A percentile compares a stretch with the other conserved stretches of the same genome.
Conservation (phyloP, 2,329 filamentous ascomycete species). For the Ambrosiella cleistominuta region DNA sequence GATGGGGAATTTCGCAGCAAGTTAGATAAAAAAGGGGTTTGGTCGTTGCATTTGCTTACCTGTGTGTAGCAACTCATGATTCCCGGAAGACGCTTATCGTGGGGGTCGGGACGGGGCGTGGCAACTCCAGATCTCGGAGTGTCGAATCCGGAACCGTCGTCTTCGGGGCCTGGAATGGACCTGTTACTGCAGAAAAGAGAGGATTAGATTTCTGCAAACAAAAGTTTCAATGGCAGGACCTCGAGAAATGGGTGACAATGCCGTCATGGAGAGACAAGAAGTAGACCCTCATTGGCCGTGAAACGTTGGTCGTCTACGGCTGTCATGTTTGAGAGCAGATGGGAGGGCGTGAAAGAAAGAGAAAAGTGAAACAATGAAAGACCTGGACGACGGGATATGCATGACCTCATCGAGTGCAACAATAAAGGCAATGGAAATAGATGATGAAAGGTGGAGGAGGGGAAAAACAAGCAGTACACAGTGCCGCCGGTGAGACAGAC, state of each 20-base stretch:
- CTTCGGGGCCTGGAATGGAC: constrained; percentile 33
- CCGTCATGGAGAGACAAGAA: too few relatives aligned
- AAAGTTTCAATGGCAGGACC: constrained; percentile 24
- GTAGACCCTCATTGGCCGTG: too few relatives aligned
- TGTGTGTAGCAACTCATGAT: constrained; percentile 98
- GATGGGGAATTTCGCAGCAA: too few relatives aligned
- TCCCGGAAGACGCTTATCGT: constrained; percentile 86
- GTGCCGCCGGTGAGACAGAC: background rate
- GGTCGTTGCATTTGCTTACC: constrained; percentile 52
- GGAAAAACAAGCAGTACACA: background rate
- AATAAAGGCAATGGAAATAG: background rate
- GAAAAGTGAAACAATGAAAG: too few relatives aligned
- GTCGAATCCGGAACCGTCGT: constrained; percentile 67
- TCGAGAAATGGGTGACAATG: constrained; percentile 11
- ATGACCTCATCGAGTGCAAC: background rate
- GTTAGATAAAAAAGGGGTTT: background rate
- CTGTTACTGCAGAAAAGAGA: constrained; percentile 31
- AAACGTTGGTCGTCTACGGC: too few relatives aligned
- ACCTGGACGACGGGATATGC: background rate
- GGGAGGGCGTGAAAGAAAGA: too few relatives aligned
- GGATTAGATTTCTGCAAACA: background rate
- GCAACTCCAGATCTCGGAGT: constrained; percentile 81
- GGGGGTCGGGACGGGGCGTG: constrained; percentile 81
- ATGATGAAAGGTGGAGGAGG: background rate
- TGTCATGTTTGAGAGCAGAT: too few relatives aligned